A percentile compares a stretch with the other conserved stretches of the same genome.
Evolutionary conservation across 1,139 yeast species (phyloP).

Genomic region (Eremothecium coryli): DNA sequence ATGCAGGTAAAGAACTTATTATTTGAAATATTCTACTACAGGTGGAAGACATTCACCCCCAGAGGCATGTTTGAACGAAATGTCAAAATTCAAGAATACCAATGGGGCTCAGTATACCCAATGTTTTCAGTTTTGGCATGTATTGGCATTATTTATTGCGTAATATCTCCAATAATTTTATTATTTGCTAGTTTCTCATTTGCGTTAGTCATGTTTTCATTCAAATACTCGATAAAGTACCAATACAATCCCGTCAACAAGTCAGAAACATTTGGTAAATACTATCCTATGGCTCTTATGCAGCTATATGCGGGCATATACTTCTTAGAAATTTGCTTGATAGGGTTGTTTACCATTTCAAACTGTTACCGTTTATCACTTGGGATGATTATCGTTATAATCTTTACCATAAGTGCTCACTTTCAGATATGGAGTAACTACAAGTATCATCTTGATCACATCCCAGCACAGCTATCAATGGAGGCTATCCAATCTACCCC

Average conservation of each 20-base stretch:
- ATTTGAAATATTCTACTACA: constrained; percentile 34
- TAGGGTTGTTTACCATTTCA: constrained; percentile 64
- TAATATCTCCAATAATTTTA: constrained; percentile 69
- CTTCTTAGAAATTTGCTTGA: constrained; percentile 65
- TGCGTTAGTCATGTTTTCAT: constrained; percentile 48
- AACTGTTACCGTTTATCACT: constrained; percentile 34
- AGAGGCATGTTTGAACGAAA: constrained; percentile 43
- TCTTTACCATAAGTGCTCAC: constrained; percentile 35
- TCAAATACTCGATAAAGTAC: constrained; percentile 57
- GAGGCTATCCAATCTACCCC: constrained; percentile 4
- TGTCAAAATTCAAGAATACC: constrained; percentile 38
- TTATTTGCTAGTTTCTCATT: constrained; percentile 54
- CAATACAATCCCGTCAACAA: constrained; percentile 41
- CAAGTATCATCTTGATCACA: constrained; percentile 8
- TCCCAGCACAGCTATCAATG: constrained; percentile 8
- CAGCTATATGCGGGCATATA: constrained; percentile 75
- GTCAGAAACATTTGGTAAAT: constrained; percentile 60
- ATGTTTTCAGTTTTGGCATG: constrained; percentile 66
- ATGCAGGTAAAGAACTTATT: constrained; percentile 45
- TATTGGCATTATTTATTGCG: constrained; percentile 66
- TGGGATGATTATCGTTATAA: constrained; percentile 38
- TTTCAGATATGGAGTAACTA: constrained; percentile 31
- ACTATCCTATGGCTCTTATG: constrained; percentile 65
- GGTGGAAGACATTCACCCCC: constrained; percentile 46
- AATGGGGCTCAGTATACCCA: constrained; percentile 78